A percentile compares a stretch with the other conserved stretches of the same genome.
Evolutionary conservation across 352 stramenopile genomes (phyloP).

Genomic region (Phytopythium helicoides): DNA sequence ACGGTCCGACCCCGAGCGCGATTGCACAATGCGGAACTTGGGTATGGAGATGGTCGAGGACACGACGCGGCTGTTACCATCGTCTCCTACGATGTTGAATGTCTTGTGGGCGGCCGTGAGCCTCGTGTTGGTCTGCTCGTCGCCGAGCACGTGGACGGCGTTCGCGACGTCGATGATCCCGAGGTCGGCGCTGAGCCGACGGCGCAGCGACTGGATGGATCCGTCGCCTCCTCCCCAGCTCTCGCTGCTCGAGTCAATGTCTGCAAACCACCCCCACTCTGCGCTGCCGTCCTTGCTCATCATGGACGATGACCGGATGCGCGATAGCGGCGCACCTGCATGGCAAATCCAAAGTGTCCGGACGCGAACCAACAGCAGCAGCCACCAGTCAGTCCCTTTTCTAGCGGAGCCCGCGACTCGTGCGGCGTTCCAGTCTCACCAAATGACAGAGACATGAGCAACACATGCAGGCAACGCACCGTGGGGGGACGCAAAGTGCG

Average conservation of each 20-base stretch:
- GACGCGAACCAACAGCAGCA: slow-evolving; percentile 8
- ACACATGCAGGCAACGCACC: slow-evolving; percentile 23
- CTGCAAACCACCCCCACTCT: slow-evolving; percentile 87
- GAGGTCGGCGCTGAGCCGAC: slow-evolving; percentile 68
- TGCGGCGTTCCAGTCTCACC: neutral
- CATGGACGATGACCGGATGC: slow-evolving; percentile 62
- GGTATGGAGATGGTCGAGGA: slow-evolving; percentile 80
- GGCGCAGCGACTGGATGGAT: slow-evolving; percentile 59
- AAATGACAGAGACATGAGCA: neutral
- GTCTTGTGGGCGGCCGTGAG: slow-evolving; percentile 86
- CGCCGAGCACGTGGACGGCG: slow-evolving; percentile 67
- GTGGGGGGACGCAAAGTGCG: slow-evolving; percentile 71
- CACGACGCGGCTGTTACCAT: slow-evolving; percentile 79
- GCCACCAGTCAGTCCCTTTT: slow-evolving; percentile 17
- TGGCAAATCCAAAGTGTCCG: slow-evolving; percentile 8
- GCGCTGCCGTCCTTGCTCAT: slow-evolving; percentile 77
- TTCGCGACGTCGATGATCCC: slow-evolving; percentile 64
- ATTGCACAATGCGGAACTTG: slow-evolving; percentile 89
- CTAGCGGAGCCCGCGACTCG: neutral
- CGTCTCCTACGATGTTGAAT: slow-evolving; percentile 62
- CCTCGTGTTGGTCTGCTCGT: slow-evolving; percentile 82
- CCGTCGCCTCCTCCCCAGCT: slow-evolving; percentile 65
- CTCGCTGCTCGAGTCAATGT: slow-evolving; percentile 86
- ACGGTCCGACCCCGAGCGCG: slow-evolving; percentile 69
- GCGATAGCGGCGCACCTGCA: slow-evolving; percentile 32